Evolutionary conservation across 345 rosid species (phyloP).

Genomic region (Melaleuca quinquenervia): DNA sequence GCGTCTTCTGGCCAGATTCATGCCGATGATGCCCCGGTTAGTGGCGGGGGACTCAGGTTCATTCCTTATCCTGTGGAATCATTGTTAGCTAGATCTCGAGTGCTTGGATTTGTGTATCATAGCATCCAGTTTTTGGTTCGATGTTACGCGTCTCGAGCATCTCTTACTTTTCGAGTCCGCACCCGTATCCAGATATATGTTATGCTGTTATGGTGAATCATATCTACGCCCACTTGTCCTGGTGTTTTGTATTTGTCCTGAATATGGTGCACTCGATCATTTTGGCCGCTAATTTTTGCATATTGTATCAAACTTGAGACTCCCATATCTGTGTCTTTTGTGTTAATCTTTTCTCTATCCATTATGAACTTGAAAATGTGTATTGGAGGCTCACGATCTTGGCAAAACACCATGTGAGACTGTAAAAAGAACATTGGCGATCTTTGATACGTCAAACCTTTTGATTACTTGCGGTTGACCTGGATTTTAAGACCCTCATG

Average conservation of each 20-base stretch:
- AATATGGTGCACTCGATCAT: not conserved
- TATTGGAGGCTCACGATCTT: not conserved
- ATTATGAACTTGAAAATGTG: not conserved
- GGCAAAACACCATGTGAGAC: not conserved
- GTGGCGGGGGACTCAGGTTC: slow-evolving; percentile 96
- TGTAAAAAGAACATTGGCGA: not conserved
- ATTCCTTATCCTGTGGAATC: not conserved
- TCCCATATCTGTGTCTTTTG: not conserved
- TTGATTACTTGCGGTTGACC: not conserved
- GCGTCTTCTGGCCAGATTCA: slow-evolving; percentile 66
- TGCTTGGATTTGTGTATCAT: not conserved
- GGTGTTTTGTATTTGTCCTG: not conserved
- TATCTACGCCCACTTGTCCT: not conserved
- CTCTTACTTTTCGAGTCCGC: not conserved
- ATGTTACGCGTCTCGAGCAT: too few species aligned
- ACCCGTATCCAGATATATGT: accelerated
- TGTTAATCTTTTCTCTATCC: not conserved
- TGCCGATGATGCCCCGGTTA: slow-evolving; percentile 67
- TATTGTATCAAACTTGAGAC: not conserved
- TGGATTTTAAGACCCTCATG: not conserved
- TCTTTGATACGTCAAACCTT: too few species aligned
- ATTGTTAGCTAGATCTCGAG: not conserved
- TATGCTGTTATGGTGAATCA: not conserved
- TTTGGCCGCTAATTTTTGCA: not conserved
- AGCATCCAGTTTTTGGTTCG: not conserved